Conservation (phyloP, 176 grass and related monocot species). For the Ensete glaucum region DNA sequence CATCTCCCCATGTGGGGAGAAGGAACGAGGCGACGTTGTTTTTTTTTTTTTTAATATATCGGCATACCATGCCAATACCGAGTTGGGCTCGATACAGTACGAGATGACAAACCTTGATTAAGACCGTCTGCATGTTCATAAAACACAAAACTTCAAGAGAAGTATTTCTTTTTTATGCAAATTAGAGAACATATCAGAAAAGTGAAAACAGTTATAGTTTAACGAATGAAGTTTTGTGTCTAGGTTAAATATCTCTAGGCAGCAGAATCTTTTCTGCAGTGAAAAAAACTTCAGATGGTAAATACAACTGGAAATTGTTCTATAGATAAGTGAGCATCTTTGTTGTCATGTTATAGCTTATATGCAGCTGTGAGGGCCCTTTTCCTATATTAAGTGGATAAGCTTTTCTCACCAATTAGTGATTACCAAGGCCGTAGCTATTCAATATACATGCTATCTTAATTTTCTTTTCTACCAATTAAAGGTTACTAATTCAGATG, state of each 20-base stretch:
- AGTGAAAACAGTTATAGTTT: background rate
- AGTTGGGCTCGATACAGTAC: no score
- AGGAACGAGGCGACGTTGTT: no score
- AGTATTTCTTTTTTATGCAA: no score
- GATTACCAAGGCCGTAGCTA: background rate
- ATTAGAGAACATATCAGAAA: background rate
- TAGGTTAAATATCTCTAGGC: background rate
- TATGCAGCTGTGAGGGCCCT: background rate
- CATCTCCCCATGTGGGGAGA: no score
- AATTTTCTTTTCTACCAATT: background rate
- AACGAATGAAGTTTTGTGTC: background rate
- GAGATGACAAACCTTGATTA: no score
- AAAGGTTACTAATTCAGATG: background rate
- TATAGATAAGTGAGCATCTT: background rate
- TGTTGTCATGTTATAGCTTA: background rate
- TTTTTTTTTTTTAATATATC: no score
- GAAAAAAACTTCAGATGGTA: background rate
- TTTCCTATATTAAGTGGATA: background rate
- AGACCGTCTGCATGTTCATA: no score
- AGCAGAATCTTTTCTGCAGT: background rate
- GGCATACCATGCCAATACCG: no score
- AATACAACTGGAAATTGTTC: background rate
- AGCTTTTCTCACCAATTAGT: background rate
- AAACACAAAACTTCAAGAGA: no score
- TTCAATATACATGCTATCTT: background rate